Evolutionary conservation across 1,284 basidiomycete genomes (phyloP).

Genomic region (Ganoderma meredithae): DNA sequence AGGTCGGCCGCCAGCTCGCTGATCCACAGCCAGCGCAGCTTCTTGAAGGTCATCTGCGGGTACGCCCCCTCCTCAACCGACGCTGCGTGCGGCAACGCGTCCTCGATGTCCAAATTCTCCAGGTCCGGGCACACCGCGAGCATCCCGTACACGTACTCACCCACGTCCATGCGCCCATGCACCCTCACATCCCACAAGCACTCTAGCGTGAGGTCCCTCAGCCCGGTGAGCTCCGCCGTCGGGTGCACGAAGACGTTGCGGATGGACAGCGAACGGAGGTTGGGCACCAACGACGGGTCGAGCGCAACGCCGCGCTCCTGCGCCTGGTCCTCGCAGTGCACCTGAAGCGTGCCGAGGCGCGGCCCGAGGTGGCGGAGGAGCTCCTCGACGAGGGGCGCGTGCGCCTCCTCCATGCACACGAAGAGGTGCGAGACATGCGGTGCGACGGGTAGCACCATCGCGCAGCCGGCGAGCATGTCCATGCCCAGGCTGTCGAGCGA

Average conservation of each 20-base stretch:
- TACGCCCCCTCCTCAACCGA: not conserved
- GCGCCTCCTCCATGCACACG: constrained; percentile 11
- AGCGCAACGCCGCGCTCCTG: not conserved
- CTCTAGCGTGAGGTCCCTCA: constrained; percentile 13
- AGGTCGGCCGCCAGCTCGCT: constrained; percentile 19
- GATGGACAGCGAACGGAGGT: constrained; percentile 8
- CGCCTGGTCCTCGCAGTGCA: constrained; percentile 5
- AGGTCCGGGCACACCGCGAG: constrained; percentile 18
- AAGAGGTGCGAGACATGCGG: constrained; percentile 7
- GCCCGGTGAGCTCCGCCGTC: not conserved
- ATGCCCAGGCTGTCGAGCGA: constrained; percentile 12
- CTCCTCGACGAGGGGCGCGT: constrained; percentile 8
- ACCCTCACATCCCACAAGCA: constrained; percentile 6
- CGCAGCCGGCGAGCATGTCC: constrained; percentile 15
- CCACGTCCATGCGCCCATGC: not conserved
- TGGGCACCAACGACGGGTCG: constrained; percentile 7
- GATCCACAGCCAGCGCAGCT: constrained; percentile 11
- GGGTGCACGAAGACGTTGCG: constrained; percentile 13
- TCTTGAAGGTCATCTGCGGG: constrained; percentile 6
- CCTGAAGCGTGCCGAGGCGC: constrained; percentile 7
- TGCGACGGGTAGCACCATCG: constrained; percentile 13
- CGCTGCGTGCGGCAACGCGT: constrained; percentile 11
- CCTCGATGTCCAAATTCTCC: constrained; percentile 8
- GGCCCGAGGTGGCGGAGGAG: constrained; percentile 11
- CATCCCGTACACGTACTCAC: constrained; percentile 13